Base-by-base conservation (phyloP, 352 stramenopile genomes). In the Phytopythium chamaehyphon region DNA sequence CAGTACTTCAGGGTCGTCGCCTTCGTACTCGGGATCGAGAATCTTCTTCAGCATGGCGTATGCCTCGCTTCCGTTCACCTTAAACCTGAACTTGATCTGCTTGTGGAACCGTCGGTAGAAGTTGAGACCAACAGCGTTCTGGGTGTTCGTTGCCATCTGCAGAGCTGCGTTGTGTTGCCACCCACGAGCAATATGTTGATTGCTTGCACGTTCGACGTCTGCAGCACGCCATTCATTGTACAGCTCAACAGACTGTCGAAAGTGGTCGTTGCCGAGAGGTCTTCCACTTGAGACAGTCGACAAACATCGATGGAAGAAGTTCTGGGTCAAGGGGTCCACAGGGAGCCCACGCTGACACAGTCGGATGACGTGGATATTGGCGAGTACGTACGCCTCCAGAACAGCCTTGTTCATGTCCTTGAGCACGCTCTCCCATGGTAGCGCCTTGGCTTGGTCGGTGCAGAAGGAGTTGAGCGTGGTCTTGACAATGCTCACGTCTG, bases 21-120 rank as follows among this genome's bases (percentile, higher is more conserved):
- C 54, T 10, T 50, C 24, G 24, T 54, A 60, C 21, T 45, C n/a
- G 5, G 37, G 45, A 18, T 54, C 44, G 24, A 49, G 31, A 42
- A 60, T 60, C 26, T 33, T 1, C 18, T 49, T 50, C n/a, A 60
- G 16, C 37, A 38, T 60, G 10, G n/a, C 18, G 44, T 49, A 60
- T 37, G 45, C 54, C 18, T 59, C 42, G 0, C 24, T 9, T 11
- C 44, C 43, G 38, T 48, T 14, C 10, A 54, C 22, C 3, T 42
- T 8, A 38, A 48, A 59, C 16, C 26, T 23, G 3, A 24, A 43
- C 26, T 59, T 59, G n/a, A 59, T 16, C 6, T 48, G 8, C 15
- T 44, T 40, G n/a, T 54, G 36, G 42, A 59, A 47, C 0, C 43
- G 22, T 12, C 53, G 38, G 37, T 54, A 54, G 36, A 59, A 59